Base-by-base conservation (phyloP, 2,329 filamentous ascomycete genomes). In the Emericellopsis atlantica region DNA sequence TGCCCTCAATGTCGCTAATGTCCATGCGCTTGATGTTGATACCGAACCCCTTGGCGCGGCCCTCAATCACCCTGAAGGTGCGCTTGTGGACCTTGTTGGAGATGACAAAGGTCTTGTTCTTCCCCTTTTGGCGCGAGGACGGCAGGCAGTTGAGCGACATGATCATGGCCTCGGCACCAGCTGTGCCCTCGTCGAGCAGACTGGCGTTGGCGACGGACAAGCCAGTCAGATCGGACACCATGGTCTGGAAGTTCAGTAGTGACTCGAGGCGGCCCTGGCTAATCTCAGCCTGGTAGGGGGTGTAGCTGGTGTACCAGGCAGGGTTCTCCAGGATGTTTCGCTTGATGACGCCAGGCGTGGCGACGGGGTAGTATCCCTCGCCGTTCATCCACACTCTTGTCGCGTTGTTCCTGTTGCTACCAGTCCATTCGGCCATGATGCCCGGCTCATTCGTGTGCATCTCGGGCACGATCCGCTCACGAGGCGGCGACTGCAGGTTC, bases 271-370 rank as follows among this genome's bases (percentile, higher is more conserved):
- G 80, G 31, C 90, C 90, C 65, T 96, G 90, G 59, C 88, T 95
- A 67, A 96, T 95, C 65, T 96, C 90, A 3, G 90, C 84, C 66
- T 96, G 90, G 63, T 95, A 96, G 14, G 90, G 90, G 0, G 90
- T 95, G 61, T 96, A 95, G 65, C 88, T 95, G 33, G 90, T 96
- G 61, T 96, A 96, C 90, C 90, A 96, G 9, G 81, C 88, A 5
- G 90, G 90, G 58, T 84, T 90, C 69, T 96, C 88, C 44, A 96
- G 67, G 5, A 96, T 74, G 57, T 95, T 95, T 50, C 89, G 75
- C 69, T 92, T 86, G 59, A 96, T 94, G 43, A 95, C 89, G 42
- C 86, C 76, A 5, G 90, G 90, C 1, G 85, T 82, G 49, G 82
- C 74, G n/a, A 87, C 90, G 31, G 79, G 81, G 49, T 90, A 87